These are phyloP conservation scores for Cucurbita maxima DNA, from an alignment of 306 rosid species.

Conservation along the genomic window DNA sequence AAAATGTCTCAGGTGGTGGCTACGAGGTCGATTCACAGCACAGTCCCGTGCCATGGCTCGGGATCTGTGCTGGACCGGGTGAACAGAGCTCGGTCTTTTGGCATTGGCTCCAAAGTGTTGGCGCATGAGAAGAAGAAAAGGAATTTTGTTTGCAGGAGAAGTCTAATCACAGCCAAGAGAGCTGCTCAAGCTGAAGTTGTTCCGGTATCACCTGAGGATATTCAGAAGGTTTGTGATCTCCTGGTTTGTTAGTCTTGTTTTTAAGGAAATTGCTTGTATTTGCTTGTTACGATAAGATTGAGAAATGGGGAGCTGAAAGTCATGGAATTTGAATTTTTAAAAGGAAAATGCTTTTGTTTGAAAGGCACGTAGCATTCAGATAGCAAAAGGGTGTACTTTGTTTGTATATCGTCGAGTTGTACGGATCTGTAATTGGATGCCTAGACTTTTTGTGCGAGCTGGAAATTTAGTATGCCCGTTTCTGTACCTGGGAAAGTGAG, in stretches of 20 bases:
- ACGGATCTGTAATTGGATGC: neutral
- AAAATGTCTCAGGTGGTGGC: constrained; percentile 72
- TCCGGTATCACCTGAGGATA: constrained; percentile 70
- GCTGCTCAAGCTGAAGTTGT: constrained; percentile 45
- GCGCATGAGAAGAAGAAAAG: constrained; percentile 4
- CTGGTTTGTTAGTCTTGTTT: neutral
- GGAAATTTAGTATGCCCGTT: neutral
- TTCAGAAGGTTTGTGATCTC: constrained; percentile 37
- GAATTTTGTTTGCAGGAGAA: constrained; percentile 10
- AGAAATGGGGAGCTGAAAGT: neutral
- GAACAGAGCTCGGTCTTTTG: constrained; percentile 34
- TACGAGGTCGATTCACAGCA: constrained; percentile 46
- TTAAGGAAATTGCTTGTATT: neutral
- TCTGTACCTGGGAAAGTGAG: neutral
- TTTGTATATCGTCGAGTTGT: neutral
- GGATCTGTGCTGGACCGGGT: constrained; percentile 29
- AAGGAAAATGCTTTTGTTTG: neutral
- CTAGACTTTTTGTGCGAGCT: neutral
- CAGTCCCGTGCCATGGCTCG: constrained; percentile 26
- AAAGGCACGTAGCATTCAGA: neutral
- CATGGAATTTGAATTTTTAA: neutral
- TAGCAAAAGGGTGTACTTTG: neutral
- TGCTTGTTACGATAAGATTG: constrained; percentile 1
- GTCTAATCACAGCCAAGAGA: constrained; percentile 30
- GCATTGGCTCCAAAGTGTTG: constrained; percentile 22